A percentile compares a stretch with the other conserved stretches of the same genome.
Conservation (phyloP, 257 asterid genomes). For the Lycium ferocissimum region DNA sequence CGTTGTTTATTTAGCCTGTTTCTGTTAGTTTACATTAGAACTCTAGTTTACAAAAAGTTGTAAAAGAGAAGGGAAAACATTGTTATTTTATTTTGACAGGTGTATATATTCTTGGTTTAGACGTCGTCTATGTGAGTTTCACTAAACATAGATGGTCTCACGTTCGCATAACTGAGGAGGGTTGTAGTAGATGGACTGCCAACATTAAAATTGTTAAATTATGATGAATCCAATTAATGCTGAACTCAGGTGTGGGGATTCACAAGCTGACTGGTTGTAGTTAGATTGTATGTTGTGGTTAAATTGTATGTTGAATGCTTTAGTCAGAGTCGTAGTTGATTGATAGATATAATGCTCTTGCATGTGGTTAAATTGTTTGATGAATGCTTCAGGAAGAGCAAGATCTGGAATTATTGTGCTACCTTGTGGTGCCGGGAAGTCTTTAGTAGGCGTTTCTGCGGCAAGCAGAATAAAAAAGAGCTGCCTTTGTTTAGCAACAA, state of each 20-base stretch:
- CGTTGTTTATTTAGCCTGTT: not conserved
- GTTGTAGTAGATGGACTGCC: not conserved
- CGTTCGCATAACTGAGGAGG: not conserved
- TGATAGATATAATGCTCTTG: conserved; percentile 8
- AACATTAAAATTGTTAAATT: not conserved
- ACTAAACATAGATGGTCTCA: not conserved
- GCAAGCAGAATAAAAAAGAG: conserved; percentile 94
- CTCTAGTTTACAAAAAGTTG: not conserved
- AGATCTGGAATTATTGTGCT: conserved; percentile 97
- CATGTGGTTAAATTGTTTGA: conserved; percentile 22
- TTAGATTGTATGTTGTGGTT: conserved; percentile 12
- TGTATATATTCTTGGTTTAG: not conserved
- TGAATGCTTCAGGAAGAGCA: conserved; percentile 77
- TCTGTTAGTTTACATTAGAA: not conserved
- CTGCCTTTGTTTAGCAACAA: conserved; percentile 99
- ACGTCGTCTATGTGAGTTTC: not conserved
- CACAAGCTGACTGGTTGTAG: not conserved
- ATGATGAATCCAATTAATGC: conserved; percentile 17
- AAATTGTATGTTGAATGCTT: conserved; percentile 33
- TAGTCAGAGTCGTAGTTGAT: conserved; percentile 67
- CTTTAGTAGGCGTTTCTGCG: conserved; percentile 98
- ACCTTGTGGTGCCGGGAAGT: conserved; percentile 99
- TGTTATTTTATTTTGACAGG: not conserved
- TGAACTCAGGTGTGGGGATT: not conserved
- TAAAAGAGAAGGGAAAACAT: not conserved